Percentiles rank a stretch among this genome's conserved stretches.
Evolutionary conservation across 176 grass and related monocot genomes (phyloP).

Genomic region (Dactylis glomerata): DNA sequence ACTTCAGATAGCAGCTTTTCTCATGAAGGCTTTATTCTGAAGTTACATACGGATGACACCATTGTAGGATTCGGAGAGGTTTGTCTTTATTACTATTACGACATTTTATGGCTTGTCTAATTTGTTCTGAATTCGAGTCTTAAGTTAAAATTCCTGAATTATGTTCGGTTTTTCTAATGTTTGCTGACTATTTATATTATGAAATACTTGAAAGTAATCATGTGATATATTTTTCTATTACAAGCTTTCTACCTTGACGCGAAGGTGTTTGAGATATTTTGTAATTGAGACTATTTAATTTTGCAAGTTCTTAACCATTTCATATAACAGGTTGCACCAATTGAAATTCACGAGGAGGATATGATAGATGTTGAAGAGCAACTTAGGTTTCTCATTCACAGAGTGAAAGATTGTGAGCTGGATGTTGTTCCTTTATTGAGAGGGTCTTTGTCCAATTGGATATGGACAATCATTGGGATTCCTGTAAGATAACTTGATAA

Average conservation of each 20-base stretch:
- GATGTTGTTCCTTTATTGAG: constrained; percentile 73
- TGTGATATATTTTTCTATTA: not conserved
- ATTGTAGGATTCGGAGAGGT: constrained; percentile 87
- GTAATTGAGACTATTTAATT: constrained; percentile 1
- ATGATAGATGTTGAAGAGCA: constrained; percentile 89
- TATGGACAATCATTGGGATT: constrained; percentile 75
- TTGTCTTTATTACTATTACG: constrained; percentile 39
- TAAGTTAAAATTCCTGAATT: not conserved
- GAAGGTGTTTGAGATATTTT: not conserved
- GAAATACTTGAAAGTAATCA: not conserved
- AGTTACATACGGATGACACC: constrained; percentile 53
- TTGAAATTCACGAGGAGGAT: constrained; percentile 91
- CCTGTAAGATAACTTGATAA: constrained; percentile 55
- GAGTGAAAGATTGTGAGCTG: constrained; percentile 65
- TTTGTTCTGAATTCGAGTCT: not conserved
- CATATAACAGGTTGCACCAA: constrained; percentile 77
- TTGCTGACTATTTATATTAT: not conserved
- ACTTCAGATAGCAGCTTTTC: constrained; percentile 42
- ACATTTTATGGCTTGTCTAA: not conserved
- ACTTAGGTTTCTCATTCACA: constrained; percentile 75
- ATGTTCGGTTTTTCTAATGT: not conserved
- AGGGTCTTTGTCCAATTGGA: constrained; percentile 93
- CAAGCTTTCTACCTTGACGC: not conserved
- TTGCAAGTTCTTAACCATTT: constrained; percentile 14
- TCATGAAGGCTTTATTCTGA: constrained; percentile 76